Percentiles rank a stretch among this genome's conserved stretches.
phyloP scores from a whole-genome alignment of 768 basidiomycete genomes.

The Xerocomellus dryophilus region DNA sequence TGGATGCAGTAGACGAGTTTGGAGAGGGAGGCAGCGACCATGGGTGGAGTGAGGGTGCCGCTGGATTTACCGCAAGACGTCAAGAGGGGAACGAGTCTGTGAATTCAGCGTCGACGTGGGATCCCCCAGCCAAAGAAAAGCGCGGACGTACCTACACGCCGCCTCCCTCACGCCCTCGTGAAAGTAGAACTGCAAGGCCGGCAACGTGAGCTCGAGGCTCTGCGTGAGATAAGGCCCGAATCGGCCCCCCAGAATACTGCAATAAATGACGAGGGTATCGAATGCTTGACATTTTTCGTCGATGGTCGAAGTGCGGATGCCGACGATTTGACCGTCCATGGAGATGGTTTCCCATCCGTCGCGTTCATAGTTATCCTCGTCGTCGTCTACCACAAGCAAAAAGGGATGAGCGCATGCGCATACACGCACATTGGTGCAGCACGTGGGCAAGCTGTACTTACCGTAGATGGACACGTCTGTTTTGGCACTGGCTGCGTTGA shows the following conservation, averaged over 20 bases:
- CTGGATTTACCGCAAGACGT: constrained; percentile 65
- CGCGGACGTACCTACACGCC: constrained; percentile 56
- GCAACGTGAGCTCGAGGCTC: constrained; percentile 68
- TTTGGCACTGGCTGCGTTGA: constrained; percentile 75
- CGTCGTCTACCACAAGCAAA: constrained; percentile 45
- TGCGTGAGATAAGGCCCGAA: constrained; percentile 75
- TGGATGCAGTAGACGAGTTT: constrained; percentile 62
- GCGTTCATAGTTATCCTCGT: constrained; percentile 51
- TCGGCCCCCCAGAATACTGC: constrained; percentile 58
- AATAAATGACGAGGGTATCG: constrained; percentile 81
- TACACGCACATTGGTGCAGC: not conserved
- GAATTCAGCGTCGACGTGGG: not conserved
- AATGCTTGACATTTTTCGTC: constrained; percentile 89
- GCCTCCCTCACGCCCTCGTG: constrained; percentile 85
- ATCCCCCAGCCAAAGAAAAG: not conserved
- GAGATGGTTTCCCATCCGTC: constrained; percentile 79
- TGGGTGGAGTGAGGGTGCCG: constrained; percentile 60
- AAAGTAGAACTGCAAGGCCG: constrained; percentile 71
- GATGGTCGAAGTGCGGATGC: constrained; percentile 74
- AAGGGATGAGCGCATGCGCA: not conserved
- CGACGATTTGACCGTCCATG: constrained; percentile 74
- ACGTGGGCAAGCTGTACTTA: constrained; percentile 19
- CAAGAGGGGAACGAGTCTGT: constrained; percentile 70
- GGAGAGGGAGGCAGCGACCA: constrained; percentile 65
- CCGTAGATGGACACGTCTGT: constrained; percentile 75